A percentile compares a stretch with the other conserved stretches of the same genome.
Conservation (phyloP, 2,329 filamentous ascomycete genomes). For the Nemania sp. region DNA sequence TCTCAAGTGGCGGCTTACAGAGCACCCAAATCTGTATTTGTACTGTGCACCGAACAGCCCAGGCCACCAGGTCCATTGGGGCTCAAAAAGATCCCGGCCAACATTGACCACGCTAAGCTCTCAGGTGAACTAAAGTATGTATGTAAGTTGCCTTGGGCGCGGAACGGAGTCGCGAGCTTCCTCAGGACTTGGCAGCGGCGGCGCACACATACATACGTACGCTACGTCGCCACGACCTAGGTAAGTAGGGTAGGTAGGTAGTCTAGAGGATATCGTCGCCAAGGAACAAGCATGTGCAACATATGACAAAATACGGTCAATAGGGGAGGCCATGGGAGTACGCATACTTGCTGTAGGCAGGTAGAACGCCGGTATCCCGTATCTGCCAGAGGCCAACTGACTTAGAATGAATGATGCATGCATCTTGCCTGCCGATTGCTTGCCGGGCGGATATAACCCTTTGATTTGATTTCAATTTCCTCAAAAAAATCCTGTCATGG, state of each 20-base stretch:
- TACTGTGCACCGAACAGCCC: constrained; percentile 29
- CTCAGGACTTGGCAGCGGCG: not conserved
- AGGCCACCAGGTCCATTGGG: constrained; percentile 34
- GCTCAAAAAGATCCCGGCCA: constrained; percentile 30
- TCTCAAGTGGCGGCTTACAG: not conserved
- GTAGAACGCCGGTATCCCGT: not conserved
- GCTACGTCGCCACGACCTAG: not conserved
- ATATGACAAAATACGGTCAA: not conserved
- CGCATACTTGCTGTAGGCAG: no score
- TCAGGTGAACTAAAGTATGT: constrained; percentile 21
- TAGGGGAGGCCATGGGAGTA: not conserved
- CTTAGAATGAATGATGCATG: no score
- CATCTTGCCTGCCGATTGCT: no score
- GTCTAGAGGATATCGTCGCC: not conserved
- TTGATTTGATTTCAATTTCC: no score
- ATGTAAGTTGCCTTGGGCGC: not conserved
- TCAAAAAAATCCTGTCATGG: constrained; percentile 6
- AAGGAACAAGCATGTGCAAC: constrained; percentile 3
- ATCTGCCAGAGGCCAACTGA: not conserved
- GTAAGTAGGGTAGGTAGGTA: no score
- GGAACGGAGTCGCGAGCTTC: not conserved
- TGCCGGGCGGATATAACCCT: no score
- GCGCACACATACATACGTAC: not conserved
- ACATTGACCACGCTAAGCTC: constrained; percentile 14
- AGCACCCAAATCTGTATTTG: constrained; percentile 9